Conservation (phyloP, 2,329 filamentous ascomycete species). For the Calonectria ilicicola region DNA sequence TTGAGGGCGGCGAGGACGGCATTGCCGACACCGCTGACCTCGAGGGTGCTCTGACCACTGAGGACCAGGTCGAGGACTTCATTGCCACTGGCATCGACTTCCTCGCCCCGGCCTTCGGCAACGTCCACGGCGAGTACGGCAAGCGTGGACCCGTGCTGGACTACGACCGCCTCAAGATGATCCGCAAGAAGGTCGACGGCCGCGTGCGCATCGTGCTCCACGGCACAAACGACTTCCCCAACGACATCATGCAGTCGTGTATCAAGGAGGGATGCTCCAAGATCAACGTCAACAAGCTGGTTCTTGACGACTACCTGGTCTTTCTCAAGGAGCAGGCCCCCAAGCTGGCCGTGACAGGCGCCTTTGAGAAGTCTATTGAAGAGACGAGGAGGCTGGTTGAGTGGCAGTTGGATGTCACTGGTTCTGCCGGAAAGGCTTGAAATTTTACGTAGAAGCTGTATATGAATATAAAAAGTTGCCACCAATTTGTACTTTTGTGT, state of each 20-base stretch:
- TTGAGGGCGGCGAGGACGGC: slow-evolving; percentile 72
- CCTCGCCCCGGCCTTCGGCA: slow-evolving; percentile 81
- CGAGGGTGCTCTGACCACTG: slow-evolving; percentile 66
- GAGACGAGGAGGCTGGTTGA: slow-evolving; percentile 34
- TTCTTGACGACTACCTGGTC: slow-evolving; percentile 51
- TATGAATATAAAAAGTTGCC: not conserved
- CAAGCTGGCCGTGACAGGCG: slow-evolving; percentile 47
- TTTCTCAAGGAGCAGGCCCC: slow-evolving; percentile 20
- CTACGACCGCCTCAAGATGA: slow-evolving; percentile 56
- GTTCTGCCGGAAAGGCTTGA: slow-evolving; percentile 22
- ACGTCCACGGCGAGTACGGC: slow-evolving; percentile 81
- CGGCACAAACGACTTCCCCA: slow-evolving; percentile 66
- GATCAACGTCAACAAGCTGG: slow-evolving; percentile 68
- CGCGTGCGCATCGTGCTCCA: slow-evolving; percentile 64
- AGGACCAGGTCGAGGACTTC: slow-evolving; percentile 78
- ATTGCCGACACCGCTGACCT: slow-evolving; percentile 69
- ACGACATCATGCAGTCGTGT: slow-evolving; percentile 62
- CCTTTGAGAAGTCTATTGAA: slow-evolving; percentile 34
- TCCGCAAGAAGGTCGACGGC: slow-evolving; percentile 43
- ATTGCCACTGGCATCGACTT: slow-evolving; percentile 79
- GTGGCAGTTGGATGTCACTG: slow-evolving; percentile 26
- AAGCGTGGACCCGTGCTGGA: slow-evolving; percentile 72
- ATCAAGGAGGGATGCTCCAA: slow-evolving; percentile 64
- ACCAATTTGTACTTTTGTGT: not conserved
- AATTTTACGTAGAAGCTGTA: not conserved